Conservation (phyloP, 2,329 filamentous ascomycete species). For the Fusarium oligoseptatum region DNA sequence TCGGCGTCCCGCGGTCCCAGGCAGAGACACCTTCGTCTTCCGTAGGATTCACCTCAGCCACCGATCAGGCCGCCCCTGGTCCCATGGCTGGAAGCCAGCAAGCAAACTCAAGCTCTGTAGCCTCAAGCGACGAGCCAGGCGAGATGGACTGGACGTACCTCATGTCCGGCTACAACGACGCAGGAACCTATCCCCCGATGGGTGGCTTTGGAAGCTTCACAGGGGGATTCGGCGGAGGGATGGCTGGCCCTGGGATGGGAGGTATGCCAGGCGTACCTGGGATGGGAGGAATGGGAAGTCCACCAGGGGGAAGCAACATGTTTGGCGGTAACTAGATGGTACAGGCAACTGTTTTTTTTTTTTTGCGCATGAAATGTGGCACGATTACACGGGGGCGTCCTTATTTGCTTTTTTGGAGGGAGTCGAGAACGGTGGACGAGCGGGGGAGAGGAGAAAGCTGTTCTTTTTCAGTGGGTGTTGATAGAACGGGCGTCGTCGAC, state of each 20-base stretch:
- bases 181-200: conserved; percentile 47
- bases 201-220: conserved; percentile 49
- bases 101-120: conserved; percentile 33
- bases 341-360: not conserved
- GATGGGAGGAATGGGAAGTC: conserved; percentile 35
- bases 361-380: conserved; percentile 1
- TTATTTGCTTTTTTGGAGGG: not conserved
- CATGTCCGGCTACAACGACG: conserved; percentile 58
- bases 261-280: conserved; percentile 41
- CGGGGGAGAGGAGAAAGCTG: not conserved
- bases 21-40: conserved; percentile 44
- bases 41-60: conserved; percentile 52
- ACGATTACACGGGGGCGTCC: conserved; percentile 6
- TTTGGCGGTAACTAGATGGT: conserved; percentile 42
- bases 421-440: not conserved
- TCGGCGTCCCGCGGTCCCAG: conserved; percentile 42
- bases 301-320: conserved; percentile 42
- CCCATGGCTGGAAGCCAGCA: conserved; percentile 16
- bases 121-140: conserved; percentile 47
- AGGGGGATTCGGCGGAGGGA: conserved; percentile 40
- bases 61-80: conserved; percentile 35
- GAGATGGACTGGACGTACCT: conserved; percentile 66
- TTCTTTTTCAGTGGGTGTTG: not conserved
- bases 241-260: conserved; percentile 39
- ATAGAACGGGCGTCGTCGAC: not conserved